Evolutionary conservation across 2,329 filamentous ascomycete species (phyloP).

Genomic region (Fusarium subglutinans): DNA sequence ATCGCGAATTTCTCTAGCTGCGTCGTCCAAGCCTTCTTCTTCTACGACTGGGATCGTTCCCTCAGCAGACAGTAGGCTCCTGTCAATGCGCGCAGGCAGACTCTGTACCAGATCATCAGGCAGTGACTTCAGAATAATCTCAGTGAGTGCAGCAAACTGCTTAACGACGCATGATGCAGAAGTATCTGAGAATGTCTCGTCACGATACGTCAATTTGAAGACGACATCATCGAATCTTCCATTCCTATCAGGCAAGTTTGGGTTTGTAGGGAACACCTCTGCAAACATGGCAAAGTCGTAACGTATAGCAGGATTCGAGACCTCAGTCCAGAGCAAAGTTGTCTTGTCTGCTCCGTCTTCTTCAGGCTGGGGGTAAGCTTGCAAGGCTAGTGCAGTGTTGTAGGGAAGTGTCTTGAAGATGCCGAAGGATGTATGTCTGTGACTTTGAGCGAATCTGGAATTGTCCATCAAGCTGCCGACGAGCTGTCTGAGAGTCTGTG

Average conservation of each 20-base stretch:
- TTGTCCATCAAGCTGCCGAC: not conserved
- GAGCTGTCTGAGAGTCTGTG: not conserved
- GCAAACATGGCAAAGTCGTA: conserved; percentile 28
- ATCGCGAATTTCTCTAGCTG: not conserved
- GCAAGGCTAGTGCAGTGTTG: conserved; percentile 19
- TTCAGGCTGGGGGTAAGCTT: not conserved
- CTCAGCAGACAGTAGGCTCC: conserved; percentile 1
- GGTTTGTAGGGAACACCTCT: conserved; percentile 9
- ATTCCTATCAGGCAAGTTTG: not conserved
- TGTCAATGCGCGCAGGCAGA: not conserved
- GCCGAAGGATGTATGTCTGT: conserved; percentile 5
- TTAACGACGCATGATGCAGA: conserved; percentile 5
- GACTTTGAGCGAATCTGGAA: conserved; percentile 2
- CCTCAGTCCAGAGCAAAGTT: not conserved
- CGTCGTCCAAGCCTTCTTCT: not conserved
- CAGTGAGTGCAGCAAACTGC: conserved; percentile 1
- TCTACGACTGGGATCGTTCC: not conserved
- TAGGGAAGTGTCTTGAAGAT: conserved; percentile 23
- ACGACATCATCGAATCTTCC: conserved; percentile 2
- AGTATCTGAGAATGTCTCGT: not conserved
- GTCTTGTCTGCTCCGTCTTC: accelerated
- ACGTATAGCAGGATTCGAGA: conserved; percentile 16
- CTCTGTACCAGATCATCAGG: conserved; percentile 1
- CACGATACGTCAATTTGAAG: conserved; percentile 21
- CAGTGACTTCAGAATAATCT: not conserved